A percentile compares a stretch with the other conserved stretches of the same genome.
Evolutionary conservation across 2,329 filamentous ascomycete species (phyloP).

Genomic region (Neofusicoccum ribis): DNA sequence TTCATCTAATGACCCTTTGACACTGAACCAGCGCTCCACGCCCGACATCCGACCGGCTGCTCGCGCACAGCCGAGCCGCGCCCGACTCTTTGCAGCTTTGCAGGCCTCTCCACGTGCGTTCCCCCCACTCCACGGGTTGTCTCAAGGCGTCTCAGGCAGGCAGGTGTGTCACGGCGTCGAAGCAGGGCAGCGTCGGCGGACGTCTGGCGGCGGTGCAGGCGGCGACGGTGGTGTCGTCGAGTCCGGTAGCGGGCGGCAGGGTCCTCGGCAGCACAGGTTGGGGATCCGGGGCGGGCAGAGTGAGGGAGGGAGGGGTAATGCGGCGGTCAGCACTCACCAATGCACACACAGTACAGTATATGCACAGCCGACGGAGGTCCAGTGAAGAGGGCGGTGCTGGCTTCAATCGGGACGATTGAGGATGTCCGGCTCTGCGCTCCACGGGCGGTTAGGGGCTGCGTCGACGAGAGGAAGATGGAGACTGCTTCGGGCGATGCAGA

Average conservation of each 20-base stretch:
- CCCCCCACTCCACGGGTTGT: background rate
- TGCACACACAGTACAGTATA: constrained; percentile 18
- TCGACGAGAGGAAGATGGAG: background rate
- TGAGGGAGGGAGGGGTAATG: background rate
- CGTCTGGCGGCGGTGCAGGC: background rate
- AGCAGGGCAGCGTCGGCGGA: background rate
- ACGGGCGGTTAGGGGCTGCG: background rate
- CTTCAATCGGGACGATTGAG: constrained; percentile 18
- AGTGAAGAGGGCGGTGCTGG: constrained; percentile 18
- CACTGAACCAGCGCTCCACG: constrained; percentile 1
- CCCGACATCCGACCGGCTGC: constrained; percentile 8
- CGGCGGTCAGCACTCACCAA: constrained; percentile 14
- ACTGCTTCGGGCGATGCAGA: background rate
- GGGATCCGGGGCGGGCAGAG: constrained; percentile 13
- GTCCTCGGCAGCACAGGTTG: background rate
- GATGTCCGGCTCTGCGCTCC: constrained; percentile 14
- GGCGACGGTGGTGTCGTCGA: background rate
- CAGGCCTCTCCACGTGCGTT: background rate
- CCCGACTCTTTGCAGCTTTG: constrained; percentile 1
- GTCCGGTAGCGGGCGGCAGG: background rate
- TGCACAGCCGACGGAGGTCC: constrained; percentile 16
- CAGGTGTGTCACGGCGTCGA: background rate
- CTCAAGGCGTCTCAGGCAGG: background rate
- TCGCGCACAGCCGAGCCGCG: background rate
- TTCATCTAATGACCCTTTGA: constrained; percentile 2